Evolutionary conservation across 2,329 filamentous ascomycete genomes (phyloP), one percentile per base, ranked within the genome.

Genomic region (Metarhizium robertsii): DNA sequence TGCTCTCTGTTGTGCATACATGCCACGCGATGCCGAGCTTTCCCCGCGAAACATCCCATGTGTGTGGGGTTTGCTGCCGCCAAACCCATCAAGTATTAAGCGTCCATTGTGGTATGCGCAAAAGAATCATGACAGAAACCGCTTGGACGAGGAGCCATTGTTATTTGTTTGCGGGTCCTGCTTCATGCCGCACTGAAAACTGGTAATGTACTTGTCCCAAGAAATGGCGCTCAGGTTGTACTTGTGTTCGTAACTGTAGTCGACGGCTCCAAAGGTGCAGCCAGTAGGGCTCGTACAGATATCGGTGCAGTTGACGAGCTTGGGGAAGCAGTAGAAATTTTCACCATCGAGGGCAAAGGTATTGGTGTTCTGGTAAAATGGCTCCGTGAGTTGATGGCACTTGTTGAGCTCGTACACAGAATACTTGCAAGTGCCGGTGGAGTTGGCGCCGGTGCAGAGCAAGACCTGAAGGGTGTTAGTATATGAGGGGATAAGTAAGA

Each of bases 321-420:
- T 73, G 2, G 76, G 78, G 63, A 67, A 77, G 68, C 78, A 81
- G 59, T 63, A 67, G 59, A 80, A 80, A 43, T 60, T 60, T 49
- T 77, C 77, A 42, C 71, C 75, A 57, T 80, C 77, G 7, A 75
- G 75, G 2, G 75, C 75, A 61, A 81, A 81, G 0, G 79, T 81
- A 53, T 63, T 68, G 36, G 70, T 68, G 64, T 79, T 77, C 45
- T 65, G 59, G 59, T 64, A 63, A 56, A 72, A 75, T n/a, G 69
- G 69, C 8, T 61, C 57, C 2, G 69, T 63, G 53, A 81, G 68
- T 65, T 79, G 67, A 64, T 76, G 66, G 67, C 79, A 81, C 48
- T 67, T 68, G 4, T 71, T 53, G 49, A 80, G 62, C 13, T 70
- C 51, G 64, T 76, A 78, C 48, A 73, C 70, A 25, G 67, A 57